These are phyloP conservation scores for Pythium volutum DNA, from an alignment of 352 stramenopile genomes.

Conservation along the genomic window DNA sequence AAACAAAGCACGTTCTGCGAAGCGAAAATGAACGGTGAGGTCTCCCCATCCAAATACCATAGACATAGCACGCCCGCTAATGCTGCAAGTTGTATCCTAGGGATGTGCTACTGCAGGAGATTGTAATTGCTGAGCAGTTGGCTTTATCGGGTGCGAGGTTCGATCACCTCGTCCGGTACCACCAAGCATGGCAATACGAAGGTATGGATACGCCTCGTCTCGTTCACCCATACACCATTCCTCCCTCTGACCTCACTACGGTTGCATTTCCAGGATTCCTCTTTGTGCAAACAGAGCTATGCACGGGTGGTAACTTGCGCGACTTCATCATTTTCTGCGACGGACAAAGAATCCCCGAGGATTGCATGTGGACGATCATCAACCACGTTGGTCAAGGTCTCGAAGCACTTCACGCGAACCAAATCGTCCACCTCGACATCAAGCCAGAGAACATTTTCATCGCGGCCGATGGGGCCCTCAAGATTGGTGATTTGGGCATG, in stretches of 20 bases:
- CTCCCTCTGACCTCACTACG: background rate
- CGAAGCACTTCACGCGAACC: conserved; percentile 84
- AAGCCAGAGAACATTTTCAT: conserved; percentile 97
- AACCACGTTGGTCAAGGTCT: conserved; percentile 73
- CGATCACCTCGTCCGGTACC: conserved; percentile 91
- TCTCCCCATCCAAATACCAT: background rate
- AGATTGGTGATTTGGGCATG: conserved; percentile 94
- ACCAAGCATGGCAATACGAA: conserved; percentile 94
- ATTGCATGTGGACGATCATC: conserved; percentile 73
- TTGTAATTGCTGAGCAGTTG: conserved; percentile 48
- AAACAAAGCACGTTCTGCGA: conserved; percentile 72
- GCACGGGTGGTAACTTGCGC: conserved; percentile 81
- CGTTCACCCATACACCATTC: background rate
- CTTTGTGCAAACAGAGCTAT: conserved; percentile 95
- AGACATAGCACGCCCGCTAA: background rate
- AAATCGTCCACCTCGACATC: conserved; percentile 94
- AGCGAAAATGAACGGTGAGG: conserved; percentile 69
- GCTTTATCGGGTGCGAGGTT: conserved; percentile 37
- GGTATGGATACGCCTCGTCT: conserved; percentile 25
- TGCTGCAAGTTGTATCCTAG: conserved; percentile 25
- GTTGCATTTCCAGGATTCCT: conserved; percentile 55
- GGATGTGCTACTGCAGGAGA: conserved; percentile 61
- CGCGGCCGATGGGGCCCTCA: conserved; percentile 51
- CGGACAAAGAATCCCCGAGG: conserved; percentile 41
- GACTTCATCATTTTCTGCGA: conserved; percentile 50